phyloP scores from a whole-genome alignment of 306 rosid genomes.

The Astragalus membranaceus region DNA sequence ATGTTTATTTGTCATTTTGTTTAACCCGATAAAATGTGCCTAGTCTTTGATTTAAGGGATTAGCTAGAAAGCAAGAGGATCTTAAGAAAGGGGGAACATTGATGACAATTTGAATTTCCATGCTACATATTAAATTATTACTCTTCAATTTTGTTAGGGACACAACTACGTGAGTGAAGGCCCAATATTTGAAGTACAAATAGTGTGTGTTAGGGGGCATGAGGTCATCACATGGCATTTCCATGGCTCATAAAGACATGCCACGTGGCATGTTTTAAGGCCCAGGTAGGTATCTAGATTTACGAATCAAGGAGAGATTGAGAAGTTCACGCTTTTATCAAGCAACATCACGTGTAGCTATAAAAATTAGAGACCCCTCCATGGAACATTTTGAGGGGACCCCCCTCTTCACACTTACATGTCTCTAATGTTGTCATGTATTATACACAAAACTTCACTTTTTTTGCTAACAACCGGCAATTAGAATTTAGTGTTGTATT shows the following conservation, averaged over 20 bases:
- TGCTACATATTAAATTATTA: not conserved
- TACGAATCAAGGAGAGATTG: conserved; percentile 19
- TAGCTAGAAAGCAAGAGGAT: conserved; percentile 17
- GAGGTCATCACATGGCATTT: conserved; percentile 65
- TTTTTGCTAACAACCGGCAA: conserved; percentile 38
- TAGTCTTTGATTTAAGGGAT: not conserved
- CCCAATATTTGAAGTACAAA: not conserved
- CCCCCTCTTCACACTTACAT: conserved; percentile 13
- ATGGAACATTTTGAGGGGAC: conserved; percentile 22
- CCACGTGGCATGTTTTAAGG: conserved; percentile 47
- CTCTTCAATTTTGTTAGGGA: conserved; percentile 29
- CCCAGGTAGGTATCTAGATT: not conserved
- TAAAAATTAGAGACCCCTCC: conserved; percentile 29
- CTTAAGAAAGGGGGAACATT: not conserved
- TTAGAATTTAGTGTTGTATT: conserved; percentile 1
- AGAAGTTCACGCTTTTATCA: conserved; percentile 34
- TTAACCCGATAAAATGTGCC: no score
- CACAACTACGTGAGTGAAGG: conserved; percentile 37
- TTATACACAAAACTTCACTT: not conserved
- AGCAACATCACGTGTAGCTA: conserved; percentile 64
- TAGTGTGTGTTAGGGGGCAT: not conserved
- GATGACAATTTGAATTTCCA: conserved; percentile 8
- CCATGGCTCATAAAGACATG: conserved; percentile 50
- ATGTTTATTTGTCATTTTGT: no score
- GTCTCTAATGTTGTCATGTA: conserved; percentile 7